phyloP scores from a whole-genome alignment of 768 basidiomycete species.

The Pleurotus sapidus region DNA sequence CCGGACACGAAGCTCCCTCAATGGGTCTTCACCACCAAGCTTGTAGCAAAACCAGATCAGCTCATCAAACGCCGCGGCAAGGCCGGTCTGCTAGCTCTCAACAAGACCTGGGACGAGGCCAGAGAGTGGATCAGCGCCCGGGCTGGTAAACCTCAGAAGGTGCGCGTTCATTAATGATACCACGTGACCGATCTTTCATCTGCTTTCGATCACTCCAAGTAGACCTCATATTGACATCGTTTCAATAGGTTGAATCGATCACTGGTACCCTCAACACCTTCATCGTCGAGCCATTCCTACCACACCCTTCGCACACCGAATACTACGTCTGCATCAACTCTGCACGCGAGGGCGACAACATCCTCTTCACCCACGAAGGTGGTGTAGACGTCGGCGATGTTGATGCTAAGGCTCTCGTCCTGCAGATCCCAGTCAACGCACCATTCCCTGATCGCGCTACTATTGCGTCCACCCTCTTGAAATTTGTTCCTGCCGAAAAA shows the following conservation, averaged over 20 bases:
- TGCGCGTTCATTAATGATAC: conserved; percentile 20
- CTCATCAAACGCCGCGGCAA: conserved; percentile 99
- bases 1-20: conserved; percentile 56
- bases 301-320: conserved; percentile 90
- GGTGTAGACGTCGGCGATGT: conserved; percentile 99
- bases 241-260: conserved; percentile 78
- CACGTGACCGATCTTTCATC: conserved; percentile 2
- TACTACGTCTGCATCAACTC: conserved; percentile 99
- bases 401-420: conserved; percentile 92
- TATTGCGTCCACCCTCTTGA: conserved; percentile 74
- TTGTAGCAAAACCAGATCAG: conserved; percentile 96
- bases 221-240: conserved; percentile 13
- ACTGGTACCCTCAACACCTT: conserved; percentile 97
- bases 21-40: conserved; percentile 84
- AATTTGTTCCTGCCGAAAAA: conserved; percentile 79
- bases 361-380: conserved; percentile 98
- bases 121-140: conserved; percentile 83
- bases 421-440: conserved; percentile 71
- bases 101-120: conserved; percentile 89
- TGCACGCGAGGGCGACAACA: conserved; percentile 88
- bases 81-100: conserved; percentile 91
- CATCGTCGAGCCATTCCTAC: conserved; percentile 98
- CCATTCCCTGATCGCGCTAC: conserved; percentile 81
- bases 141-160: conserved; percentile 92
- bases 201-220: not conserved